Base-by-base conservation (phyloP, 495 filamentous ascomycete species). In the Xanthoparmelia taractica region DNA sequence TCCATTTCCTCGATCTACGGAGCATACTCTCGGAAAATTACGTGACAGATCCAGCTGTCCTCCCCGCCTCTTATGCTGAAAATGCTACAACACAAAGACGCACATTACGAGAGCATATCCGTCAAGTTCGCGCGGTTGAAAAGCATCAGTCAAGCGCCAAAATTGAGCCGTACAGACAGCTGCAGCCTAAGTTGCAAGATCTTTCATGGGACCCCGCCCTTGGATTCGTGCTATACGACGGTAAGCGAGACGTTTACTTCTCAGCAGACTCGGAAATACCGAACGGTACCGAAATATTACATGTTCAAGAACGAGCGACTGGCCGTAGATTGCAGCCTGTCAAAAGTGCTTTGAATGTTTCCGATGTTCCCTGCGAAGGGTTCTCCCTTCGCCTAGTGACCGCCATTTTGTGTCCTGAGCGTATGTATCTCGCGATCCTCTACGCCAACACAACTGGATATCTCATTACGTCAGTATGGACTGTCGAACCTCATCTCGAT, bases 251-350 rank as follows among this genome's bases (percentile, higher is more conserved):
- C 20, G 33, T 38, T 4, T 57, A 36, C 37, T 36, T 57, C 55
- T 27, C 55, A 37, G 55, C 55, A 10, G 55, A 57, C 6, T n/a
- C 4, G 8, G 8, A 1, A 17, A 17, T 37, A 37, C 4, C 2
- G 36, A 38, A 57, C 15, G 17, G n/a, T 1, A 57, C 29, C 31
- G 33, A 57, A 17, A 15, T 57, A 7, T 23, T 57, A 25, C 29
- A 31, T 0, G 55, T 57, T 36, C 55, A 57, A 57, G 55, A 57
- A 57, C 55, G 55, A 36, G 31, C 29, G 7, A 57, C 7, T 36
- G 55, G 55, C 31, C 55, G 55, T 27, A 57, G 55, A 37, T 37
- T 57, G 55, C 55, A 57, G 18, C 55, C 55, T 15, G 31, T 37
- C 1, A 57, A 25, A 57, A 25, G 17, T 7, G 8, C 13, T 31